Evolutionary conservation across 129 eudicot genomes (phyloP).

Genomic region (Scalesia atractyloides): DNA sequence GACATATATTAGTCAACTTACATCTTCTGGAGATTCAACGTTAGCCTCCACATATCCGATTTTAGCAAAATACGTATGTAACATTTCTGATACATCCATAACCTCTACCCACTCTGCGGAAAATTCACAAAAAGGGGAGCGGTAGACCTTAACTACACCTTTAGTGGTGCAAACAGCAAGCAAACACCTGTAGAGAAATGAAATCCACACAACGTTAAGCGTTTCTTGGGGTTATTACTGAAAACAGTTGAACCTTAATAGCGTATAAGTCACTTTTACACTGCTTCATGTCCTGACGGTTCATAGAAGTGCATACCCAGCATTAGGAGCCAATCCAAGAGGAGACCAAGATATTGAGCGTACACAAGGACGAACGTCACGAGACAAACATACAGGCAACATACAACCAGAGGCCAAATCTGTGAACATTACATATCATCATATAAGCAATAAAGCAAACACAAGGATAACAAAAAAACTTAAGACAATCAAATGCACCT

Average conservation of each 20-base stretch:
- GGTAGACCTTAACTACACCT: constrained; percentile 77
- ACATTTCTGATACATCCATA: constrained; percentile 64
- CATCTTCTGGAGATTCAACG: constrained; percentile 41
- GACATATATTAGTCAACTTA: constrained; percentile 32
- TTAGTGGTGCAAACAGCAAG: constrained; percentile 91
- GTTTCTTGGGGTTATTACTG: not conserved
- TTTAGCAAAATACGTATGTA: constrained; percentile 47
- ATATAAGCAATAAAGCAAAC: not conserved
- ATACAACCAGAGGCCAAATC: constrained; percentile 62
- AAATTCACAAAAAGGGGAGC: constrained; percentile 70
- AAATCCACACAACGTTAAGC: not conserved
- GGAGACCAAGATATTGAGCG: constrained; percentile 95
- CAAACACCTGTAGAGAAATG: constrained; percentile 55
- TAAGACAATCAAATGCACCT: constrained; percentile 38
- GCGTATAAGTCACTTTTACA: constrained; percentile 1
- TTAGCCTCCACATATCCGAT: constrained; percentile 46
- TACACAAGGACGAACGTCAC: constrained; percentile 68
- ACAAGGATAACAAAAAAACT: not conserved
- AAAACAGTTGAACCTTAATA: not conserved
- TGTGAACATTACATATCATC: constrained; percentile 28
- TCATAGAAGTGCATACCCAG: constrained; percentile 51
- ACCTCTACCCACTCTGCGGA: constrained; percentile 92
- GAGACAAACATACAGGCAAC: constrained; percentile 56
- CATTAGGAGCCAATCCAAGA: constrained; percentile 64
- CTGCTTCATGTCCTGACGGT: not conserved